Evolutionary conservation across 2,329 filamentous ascomycete genomes (phyloP).

Genomic region (Claviceps sp.): DNA sequence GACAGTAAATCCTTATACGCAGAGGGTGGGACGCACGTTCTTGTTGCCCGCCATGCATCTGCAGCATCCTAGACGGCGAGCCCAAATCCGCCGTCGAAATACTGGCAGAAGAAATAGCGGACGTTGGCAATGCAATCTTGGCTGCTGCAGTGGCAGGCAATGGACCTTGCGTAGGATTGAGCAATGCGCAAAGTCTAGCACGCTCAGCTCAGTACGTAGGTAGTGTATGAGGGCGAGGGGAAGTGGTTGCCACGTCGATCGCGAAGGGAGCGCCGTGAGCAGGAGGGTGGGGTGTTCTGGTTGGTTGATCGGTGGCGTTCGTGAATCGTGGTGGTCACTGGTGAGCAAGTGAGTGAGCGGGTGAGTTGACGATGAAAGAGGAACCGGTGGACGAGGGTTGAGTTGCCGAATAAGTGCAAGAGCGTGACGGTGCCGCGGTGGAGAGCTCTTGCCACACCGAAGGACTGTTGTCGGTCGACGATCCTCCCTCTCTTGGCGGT

Average conservation of each 20-base stretch:
- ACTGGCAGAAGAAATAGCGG: conserved; percentile 8
- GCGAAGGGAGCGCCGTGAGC: neutral
- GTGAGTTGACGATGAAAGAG: too few species aligned
- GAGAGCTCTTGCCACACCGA: neutral
- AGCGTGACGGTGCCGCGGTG: neutral
- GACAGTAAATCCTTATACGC: neutral
- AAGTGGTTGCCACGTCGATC: neutral
- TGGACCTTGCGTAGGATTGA: neutral
- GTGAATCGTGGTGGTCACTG: neutral
- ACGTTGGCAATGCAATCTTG: conserved; percentile 7
- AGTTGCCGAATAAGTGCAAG: neutral
- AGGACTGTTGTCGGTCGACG: neutral
- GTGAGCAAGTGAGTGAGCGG: too few species aligned
- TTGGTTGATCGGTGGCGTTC: neutral
- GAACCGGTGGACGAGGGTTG: too few species aligned
- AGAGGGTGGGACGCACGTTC: conserved; percentile 19
- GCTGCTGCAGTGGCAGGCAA: neutral
- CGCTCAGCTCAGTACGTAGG: neutral
- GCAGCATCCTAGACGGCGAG: conserved; percentile 28
- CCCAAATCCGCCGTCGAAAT: conserved; percentile 5
- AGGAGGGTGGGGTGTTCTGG: neutral
- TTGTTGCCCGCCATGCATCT: conserved; percentile 28
- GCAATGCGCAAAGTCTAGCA: neutral
- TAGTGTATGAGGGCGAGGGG: neutral
- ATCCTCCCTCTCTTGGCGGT: too few species aligned